These are phyloP conservation scores for Pseudotulostoma volvatum DNA, from an alignment of 495 filamentous ascomycete species.

Conservation along the genomic window DNA sequence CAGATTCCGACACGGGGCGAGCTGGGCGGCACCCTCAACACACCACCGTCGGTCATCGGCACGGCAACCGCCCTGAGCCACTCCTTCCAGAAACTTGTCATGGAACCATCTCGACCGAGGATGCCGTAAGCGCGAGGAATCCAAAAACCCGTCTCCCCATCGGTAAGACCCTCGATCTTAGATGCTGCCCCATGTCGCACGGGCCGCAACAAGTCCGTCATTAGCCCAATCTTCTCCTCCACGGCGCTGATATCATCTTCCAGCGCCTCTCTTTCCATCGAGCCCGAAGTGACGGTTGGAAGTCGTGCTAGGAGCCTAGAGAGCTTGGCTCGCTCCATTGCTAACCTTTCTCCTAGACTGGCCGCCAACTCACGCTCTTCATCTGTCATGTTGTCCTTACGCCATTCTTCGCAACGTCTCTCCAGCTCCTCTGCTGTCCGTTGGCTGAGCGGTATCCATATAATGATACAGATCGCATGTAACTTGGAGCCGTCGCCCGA, in stretches of 20 bases:
- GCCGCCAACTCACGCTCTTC: constrained; percentile 89
- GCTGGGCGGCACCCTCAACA: constrained; percentile 68
- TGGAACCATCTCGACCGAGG: constrained; percentile 64
- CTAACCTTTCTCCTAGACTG: constrained; percentile 79
- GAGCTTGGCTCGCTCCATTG: constrained; percentile 75
- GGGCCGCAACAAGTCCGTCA: constrained; percentile 88
- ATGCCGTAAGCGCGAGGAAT: constrained; percentile 89
- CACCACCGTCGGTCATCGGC: constrained; percentile 79
- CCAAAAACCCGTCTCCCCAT: constrained; percentile 94
- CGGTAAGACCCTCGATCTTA: constrained; percentile 92
- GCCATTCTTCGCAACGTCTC: constrained; percentile 83
- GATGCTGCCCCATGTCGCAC: constrained; percentile 87
- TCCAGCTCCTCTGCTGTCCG: constrained; percentile 77
- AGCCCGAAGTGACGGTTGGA: constrained; percentile 62
- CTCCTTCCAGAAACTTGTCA: constrained; percentile 96
- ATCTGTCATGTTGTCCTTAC: constrained; percentile 85
- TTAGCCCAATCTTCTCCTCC: constrained; percentile 91
- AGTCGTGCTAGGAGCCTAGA: constrained; percentile 74
- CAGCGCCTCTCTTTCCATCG: constrained; percentile 59
- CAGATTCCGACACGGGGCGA: constrained; percentile 88
- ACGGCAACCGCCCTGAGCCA: constrained; percentile 87
- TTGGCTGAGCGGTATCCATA: constrained; percentile 79
- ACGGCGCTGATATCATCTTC: constrained; percentile 92
- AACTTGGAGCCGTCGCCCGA: constrained; percentile 78
- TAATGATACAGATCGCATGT: constrained; percentile 78